A percentile compares a stretch with the other conserved stretches of the same genome.
These are phyloP conservation scores for Bonia amplexicaulis DNA, from an alignment of 176 grass and related monocot genomes.

Conservation along the genomic window DNA sequence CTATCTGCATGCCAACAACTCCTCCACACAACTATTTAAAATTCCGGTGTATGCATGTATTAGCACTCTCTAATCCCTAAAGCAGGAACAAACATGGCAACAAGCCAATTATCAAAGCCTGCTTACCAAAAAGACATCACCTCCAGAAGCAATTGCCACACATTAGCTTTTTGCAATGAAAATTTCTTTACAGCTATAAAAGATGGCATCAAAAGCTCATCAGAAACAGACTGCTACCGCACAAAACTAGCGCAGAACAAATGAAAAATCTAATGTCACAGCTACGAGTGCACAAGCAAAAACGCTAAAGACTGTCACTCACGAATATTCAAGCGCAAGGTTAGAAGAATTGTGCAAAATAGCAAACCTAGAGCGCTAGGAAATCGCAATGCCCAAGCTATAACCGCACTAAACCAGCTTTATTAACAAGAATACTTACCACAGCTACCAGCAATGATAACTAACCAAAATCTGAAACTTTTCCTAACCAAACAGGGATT, in stretches of 20 bases:
- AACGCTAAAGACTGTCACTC: background rate
- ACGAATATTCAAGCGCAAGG: background rate
- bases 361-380: background rate
- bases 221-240: background rate
- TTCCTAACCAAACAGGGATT: background rate
- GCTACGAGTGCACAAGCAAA: constrained; percentile 20
- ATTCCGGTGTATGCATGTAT: background rate
- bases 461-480: constrained; percentile 15
- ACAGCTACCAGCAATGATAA: background rate
- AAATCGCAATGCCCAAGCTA: background rate
- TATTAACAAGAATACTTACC: background rate
- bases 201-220: constrained; percentile 9
- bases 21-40: background rate
- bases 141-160: constrained; percentile 17
- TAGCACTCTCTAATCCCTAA: background rate
- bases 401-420: background rate
- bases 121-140: constrained; percentile 12
- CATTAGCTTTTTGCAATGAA: background rate
- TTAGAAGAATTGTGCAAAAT: background rate
- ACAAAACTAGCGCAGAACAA: constrained; percentile 16
- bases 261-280: constrained; percentile 13
- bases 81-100: constrained; percentile 10
- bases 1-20: constrained; percentile 6
- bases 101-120: constrained; percentile 13
- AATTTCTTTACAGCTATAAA: background rate